Base-by-base conservation (phyloP, 2,329 filamentous ascomycete species). In the Fusarium sterilihyphosum region DNA sequence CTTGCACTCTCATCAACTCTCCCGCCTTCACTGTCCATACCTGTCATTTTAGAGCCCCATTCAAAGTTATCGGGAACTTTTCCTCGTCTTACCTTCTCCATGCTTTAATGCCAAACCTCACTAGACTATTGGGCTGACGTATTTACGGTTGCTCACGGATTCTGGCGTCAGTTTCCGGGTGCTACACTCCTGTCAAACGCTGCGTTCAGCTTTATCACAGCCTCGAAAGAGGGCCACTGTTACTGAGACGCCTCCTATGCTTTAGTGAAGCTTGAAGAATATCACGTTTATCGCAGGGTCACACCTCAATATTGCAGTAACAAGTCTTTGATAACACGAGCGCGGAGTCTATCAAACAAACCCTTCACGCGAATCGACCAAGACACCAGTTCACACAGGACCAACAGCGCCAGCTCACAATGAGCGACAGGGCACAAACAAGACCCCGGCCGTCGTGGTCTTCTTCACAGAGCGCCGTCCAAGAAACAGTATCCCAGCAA, bases 11-110 rank as follows among this genome's bases (percentile, higher is more conserved):
- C 52, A 24, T 50, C 17, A 14, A n/a, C 18, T 40, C n/a, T 47
- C 40, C 20, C 41, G 14, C 46, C 38, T 33, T 54, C 40, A 18
- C 11, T 56, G 40, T 44, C 26, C 7, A 31, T 52, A 16, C 24
- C 12, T 38, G 7, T n/a, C 24, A 29, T 37, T 60, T 60, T 52
- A 52, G 50, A 52, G 57, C 33, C 37, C 35, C 18, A 44, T 54
- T 57, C 38, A 57, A 50, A 46, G 33, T 26, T 57, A 46, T 67
- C 31, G 33, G 35, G 29, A 38, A 33, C 52, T 43, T 65, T 49
- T 71, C 40, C 53, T 71, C 52, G 62, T 71, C 61, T 70, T 54
- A 67, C 53, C n/a, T 59, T 46, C 43, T 71, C 62, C 46, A 53
- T 20, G 31, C 44, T 56, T 33, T 43, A 41, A 52, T 46, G 41